Conservation (phyloP, 2,329 filamentous ascomycete species). For the Pseudonectria foliicola region DNA sequence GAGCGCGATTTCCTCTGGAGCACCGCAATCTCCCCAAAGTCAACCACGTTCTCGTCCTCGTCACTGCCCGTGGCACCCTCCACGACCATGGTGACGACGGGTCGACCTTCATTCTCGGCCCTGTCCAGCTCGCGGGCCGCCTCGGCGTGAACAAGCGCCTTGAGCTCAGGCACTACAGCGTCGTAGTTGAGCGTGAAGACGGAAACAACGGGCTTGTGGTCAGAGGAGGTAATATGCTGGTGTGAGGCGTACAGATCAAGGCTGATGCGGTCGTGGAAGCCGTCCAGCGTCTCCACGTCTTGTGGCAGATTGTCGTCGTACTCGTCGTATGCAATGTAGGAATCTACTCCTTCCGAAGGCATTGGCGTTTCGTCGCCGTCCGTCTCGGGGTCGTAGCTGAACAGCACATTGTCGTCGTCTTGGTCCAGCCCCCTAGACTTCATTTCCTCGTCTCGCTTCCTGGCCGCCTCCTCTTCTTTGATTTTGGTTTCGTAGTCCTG, state of each 20-base stretch:
- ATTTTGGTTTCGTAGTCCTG: conserved; percentile 56
- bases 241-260: conserved; percentile 74
- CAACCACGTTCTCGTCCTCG: conserved; percentile 50
- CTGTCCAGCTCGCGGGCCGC: conserved; percentile 83
- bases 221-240: conserved; percentile 83
- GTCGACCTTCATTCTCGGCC: conserved; percentile 83
- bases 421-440: conserved; percentile 68
- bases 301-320: conserved; percentile 38
- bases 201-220: conserved; percentile 87
- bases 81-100: conserved; percentile 73
- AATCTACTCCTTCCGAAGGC: conserved; percentile 32
- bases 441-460: conserved; percentile 77
- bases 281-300: conserved; percentile 50
- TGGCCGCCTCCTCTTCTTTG: conserved; percentile 58
- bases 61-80: conserved; percentile 48
- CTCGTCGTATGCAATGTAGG: conserved; percentile 54
- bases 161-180: conserved; percentile 76
- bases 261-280: conserved; percentile 46
- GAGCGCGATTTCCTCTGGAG: conserved; percentile 56
- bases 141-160: conserved; percentile 76
- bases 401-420: conserved; percentile 77
- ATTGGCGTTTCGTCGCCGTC: conserved; percentile 46
- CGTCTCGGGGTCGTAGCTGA: conserved; percentile 81
- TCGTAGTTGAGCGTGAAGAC: conserved; percentile 82
- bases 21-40: conserved; percentile 72